These are phyloP conservation scores for Hibiscus tridactylites DNA, from an alignment of 345 rosid species.

Conservation along the genomic window DNA sequence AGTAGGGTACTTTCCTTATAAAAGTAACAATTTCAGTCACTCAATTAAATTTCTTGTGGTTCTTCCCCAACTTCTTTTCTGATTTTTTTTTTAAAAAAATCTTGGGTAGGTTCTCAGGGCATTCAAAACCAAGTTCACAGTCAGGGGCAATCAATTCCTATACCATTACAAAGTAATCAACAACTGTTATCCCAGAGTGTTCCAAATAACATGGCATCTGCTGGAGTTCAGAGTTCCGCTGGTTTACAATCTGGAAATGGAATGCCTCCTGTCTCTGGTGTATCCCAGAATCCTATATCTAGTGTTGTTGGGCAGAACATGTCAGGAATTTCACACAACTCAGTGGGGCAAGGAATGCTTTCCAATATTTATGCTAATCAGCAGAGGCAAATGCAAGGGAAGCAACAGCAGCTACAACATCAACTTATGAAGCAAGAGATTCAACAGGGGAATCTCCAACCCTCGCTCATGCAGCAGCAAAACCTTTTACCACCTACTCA, in stretches of 20 bases:
- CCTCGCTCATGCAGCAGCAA: conserved; percentile 32
- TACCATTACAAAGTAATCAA: conserved; percentile 38
- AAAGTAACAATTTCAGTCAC: no score
- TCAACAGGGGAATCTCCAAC: conserved; percentile 58
- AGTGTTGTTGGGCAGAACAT: conserved; percentile 47
- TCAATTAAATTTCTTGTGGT: not conserved
- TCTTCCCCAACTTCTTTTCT: not conserved
- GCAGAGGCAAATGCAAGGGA: conserved; percentile 61
- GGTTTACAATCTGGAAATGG: conserved; percentile 42
- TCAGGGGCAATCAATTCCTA: conserved; percentile 47
- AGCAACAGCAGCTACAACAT: conserved; percentile 49
- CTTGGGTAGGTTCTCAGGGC: conserved; percentile 40
- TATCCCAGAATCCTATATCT: conserved; percentile 45
- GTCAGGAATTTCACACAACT: conserved; percentile 21
- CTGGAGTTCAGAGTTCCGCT: conserved; percentile 56
- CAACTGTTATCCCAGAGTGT: conserved; percentile 55
- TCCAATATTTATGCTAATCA: conserved; percentile 48
- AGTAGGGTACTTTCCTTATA: not conserved
- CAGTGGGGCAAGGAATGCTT: conserved; percentile 53
- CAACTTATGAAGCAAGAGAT: conserved; percentile 57
- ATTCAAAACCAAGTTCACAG: no score
- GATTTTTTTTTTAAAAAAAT: not conserved
- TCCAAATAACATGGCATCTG: conserved; percentile 48
- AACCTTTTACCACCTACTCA: conserved; percentile 45
- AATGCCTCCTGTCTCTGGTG: conserved; percentile 49